Evolutionary conservation across 768 basidiomycete genomes (phyloP).

Genomic region (Tricholoma sp.): DNA sequence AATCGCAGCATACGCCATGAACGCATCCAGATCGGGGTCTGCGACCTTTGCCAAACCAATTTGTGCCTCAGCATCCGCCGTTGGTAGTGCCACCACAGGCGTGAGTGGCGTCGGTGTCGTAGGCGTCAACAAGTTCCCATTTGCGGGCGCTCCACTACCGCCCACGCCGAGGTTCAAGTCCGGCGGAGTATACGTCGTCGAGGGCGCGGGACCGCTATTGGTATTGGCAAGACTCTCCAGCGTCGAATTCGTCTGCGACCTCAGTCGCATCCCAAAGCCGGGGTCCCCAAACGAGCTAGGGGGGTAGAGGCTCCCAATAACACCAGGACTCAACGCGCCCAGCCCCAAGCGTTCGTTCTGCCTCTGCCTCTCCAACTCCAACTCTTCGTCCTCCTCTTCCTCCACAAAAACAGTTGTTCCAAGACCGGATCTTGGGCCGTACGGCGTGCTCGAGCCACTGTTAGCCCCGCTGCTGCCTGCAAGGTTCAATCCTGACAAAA

Average conservation of each 20-base stretch:
- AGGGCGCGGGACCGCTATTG: conserved; percentile 24
- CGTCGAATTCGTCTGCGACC: conserved; percentile 50
- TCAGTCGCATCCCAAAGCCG: conserved; percentile 36
- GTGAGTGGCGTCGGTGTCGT: conserved; percentile 56
- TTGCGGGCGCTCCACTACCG: conserved; percentile 26
- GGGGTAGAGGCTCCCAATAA: conserved; percentile 20
- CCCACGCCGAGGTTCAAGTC: conserved; percentile 41
- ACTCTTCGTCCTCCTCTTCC: conserved; percentile 73
- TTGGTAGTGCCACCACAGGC: conserved; percentile 67
- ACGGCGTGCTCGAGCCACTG: conserved; percentile 69
- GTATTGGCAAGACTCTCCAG: conserved; percentile 30
- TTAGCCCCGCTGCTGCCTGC: conserved; percentile 45
- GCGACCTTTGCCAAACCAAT: conserved; percentile 78
- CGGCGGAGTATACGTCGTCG: conserved; percentile 58
- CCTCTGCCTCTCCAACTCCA: conserved; percentile 45
- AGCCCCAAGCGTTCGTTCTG: conserved; percentile 21
- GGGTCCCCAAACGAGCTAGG: conserved; percentile 32
- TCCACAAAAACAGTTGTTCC: conserved; percentile 51
- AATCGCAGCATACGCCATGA: conserved; percentile 81
- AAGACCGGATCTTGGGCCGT: conserved; percentile 45
- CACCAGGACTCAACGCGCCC: conserved; percentile 17
- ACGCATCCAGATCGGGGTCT: conserved; percentile 78
- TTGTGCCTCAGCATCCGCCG: conserved; percentile 67
- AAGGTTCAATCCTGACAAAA: conserved; percentile 13
- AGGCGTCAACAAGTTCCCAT: conserved; percentile 32